Evolutionary conservation across 805 yeast genomes (phyloP).

Genomic region (Sugiyamaella valdiviana): DNA sequence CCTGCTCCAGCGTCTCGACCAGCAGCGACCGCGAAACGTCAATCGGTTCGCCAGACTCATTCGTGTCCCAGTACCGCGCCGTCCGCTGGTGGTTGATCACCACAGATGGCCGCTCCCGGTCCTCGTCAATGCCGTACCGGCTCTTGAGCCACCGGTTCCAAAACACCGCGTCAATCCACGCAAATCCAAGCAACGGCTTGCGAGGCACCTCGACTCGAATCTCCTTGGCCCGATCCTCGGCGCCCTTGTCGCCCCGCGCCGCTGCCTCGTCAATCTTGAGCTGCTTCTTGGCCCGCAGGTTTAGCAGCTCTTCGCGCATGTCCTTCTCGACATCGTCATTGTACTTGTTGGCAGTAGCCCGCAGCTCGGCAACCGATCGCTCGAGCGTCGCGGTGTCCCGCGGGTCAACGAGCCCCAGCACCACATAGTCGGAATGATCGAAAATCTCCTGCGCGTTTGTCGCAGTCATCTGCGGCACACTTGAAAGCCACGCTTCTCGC

Average conservation of each 20-base stretch:
- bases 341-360: slow-evolving; percentile 28
- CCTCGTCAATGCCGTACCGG: slow-evolving; percentile 25
- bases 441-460: slow-evolving; percentile 30
- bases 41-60: slow-evolving; percentile 21
- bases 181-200: slow-evolving; percentile 28
- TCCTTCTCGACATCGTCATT: slow-evolving; percentile 21
- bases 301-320: slow-evolving; percentile 23
- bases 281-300: slow-evolving; percentile 28
- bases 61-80: slow-evolving; percentile 30
- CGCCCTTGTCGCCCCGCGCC: slow-evolving; percentile 28
- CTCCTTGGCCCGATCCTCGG: slow-evolving; percentile 26
- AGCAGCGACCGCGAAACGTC: slow-evolving; percentile 20
- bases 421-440: slow-evolving; percentile 26
- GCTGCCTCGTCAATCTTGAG: slow-evolving; percentile 30
- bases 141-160: slow-evolving; percentile 32
- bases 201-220: slow-evolving; percentile 23
- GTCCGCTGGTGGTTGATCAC: slow-evolving; percentile 26
- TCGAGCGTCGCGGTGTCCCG: slow-evolving; percentile 22
- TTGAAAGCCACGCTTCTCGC: slow-evolving; percentile 30
- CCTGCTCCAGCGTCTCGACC: slow-evolving; percentile 17
- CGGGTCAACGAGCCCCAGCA: slow-evolving; percentile 29
- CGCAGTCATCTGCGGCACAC: slow-evolving; percentile 34
- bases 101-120: slow-evolving; percentile 18
- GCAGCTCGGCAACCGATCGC: slow-evolving; percentile 26
- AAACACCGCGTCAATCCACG: slow-evolving; percentile 33